Conservation (phyloP, 257 asterid genomes). For the Asclepias syriaca region DNA sequence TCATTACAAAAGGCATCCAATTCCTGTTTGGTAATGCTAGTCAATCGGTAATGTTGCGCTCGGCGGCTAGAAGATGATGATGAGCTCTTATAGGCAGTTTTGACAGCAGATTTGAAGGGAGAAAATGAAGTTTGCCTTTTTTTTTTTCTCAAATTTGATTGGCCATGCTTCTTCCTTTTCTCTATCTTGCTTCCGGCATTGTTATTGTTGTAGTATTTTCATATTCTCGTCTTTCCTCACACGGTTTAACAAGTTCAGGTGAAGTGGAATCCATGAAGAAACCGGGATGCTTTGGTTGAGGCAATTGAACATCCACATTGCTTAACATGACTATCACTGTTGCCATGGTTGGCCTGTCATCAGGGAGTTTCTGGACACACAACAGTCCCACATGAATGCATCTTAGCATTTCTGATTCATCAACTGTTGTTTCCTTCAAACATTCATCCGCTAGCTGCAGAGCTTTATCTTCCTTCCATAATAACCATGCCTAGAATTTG, state of each 20-base stretch:
- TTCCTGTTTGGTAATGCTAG: too few species aligned
- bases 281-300: constrained; percentile 36
- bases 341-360: constrained; percentile 29
- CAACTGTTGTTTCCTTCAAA: constrained; percentile 7
- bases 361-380: constrained; percentile 19
- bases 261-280: constrained; percentile 18
- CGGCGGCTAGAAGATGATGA: too few species aligned
- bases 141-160: too few species aligned
- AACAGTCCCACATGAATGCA: constrained; percentile 24
- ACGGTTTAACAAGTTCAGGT: neutral
- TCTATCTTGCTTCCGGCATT: constrained; percentile 18
- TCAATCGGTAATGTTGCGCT: too few species aligned
- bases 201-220: constrained; percentile 8
- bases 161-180: neutral
- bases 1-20: too few species aligned
- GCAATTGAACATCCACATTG: constrained; percentile 18
- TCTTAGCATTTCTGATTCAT: constrained; percentile 16
- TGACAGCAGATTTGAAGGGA: too few species aligned
- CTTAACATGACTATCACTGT: constrained; percentile 25
- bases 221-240: neutral
- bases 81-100: too few species aligned
- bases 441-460: constrained; percentile 23
- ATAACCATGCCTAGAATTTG: constrained; percentile 22
- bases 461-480: constrained; percentile 18
- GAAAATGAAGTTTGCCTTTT: too few species aligned